Evolutionary conservation across 176 grass and related monocot genomes (phyloP), one percentile per base, ranked within the genome.

Genomic region (Avena atlantica): DNA sequence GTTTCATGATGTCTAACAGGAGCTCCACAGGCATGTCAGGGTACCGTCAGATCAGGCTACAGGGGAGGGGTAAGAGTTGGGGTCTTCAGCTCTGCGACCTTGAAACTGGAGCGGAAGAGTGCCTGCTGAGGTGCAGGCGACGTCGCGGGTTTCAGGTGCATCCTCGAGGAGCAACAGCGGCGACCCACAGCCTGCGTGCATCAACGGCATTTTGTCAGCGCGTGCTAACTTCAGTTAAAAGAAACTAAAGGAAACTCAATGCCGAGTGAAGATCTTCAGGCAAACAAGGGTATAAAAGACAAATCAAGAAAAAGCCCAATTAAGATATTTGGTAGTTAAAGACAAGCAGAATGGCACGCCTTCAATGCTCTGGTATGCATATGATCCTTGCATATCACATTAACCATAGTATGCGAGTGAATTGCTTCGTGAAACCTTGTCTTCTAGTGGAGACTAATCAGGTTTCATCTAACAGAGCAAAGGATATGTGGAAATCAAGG

Each of bases 101-200:
- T 89, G 82, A 94, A 94, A 86, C 23, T 76, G 1, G 93, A 60
- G 16, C 78, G 69, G 40, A 94, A 89, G 45, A 94, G 88, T 52
- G 34, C 24, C 8, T 87, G 89, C 67, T 83, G 44, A 60, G 63
- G 74, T 40, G 27, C 45, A 15, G 74, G 66, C 4, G 87, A 87
- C 17, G 9, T 71, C 0, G 21, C 3, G 34, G 78, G 10, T 80
- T 53, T 89, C 34, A 19, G 10, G 75, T 64, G 67, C 51, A 78
- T 59, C 65, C 87, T 74, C 68, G 71, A 17, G 14, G 85, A 89
- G 55, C 85, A 83, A 21, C 27, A 70, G 16, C 9, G 78, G 44
- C 75, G 74, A 48, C 59, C 48, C 92, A 57, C 55, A 57, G 17
- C 55, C 55, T 91, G 68, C 69, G 85, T 57, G 16, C 55, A 20